These are phyloP conservation scores for Diaporthe eres DNA, from an alignment of 2,329 filamentous ascomycete species.

Conservation along the genomic window DNA sequence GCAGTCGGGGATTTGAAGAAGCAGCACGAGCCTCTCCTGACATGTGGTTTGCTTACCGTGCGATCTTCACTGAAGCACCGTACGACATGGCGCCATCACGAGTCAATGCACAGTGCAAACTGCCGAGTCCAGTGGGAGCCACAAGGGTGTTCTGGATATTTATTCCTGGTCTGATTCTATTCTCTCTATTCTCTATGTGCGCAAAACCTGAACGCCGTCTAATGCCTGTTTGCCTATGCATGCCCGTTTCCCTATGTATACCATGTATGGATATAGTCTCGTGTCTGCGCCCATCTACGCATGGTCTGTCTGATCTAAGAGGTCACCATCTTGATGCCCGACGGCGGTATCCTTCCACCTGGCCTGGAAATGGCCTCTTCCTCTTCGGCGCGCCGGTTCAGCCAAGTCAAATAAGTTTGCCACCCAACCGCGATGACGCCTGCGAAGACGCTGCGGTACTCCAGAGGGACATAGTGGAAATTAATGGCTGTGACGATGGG, in stretches of 20 bases:
- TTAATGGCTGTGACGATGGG: conserved; percentile 88
- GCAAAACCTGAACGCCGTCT: conserved; percentile 34
- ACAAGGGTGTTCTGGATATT: background rate
- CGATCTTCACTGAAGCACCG: background rate
- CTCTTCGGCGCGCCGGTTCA: conserved; percentile 81
- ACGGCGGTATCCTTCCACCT: conserved; percentile 33
- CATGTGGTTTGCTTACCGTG: conserved; percentile 29
- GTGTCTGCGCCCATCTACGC: background rate
- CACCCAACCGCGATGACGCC: conserved; percentile 87
- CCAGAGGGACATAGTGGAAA: conserved; percentile 85
- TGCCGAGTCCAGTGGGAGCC: no score
- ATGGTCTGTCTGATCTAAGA: conserved; percentile 1
- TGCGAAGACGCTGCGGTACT: conserved; percentile 85
- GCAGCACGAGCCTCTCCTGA: conserved; percentile 34
- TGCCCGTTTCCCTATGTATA: background rate
- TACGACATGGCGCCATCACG: background rate
- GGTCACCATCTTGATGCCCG: conserved; percentile 18
- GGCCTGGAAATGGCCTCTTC: conserved; percentile 55
- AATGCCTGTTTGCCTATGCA: background rate
- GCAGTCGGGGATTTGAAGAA: conserved; percentile 7
- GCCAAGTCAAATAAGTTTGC: conserved; percentile 90
- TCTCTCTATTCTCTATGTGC: background rate
- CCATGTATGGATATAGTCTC: background rate
- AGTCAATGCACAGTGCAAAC: conserved; percentile 22
- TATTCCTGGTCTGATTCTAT: background rate